Evolutionary conservation across 768 basidiomycete genomes (phyloP).

Genomic region (Russula virescens): DNA sequence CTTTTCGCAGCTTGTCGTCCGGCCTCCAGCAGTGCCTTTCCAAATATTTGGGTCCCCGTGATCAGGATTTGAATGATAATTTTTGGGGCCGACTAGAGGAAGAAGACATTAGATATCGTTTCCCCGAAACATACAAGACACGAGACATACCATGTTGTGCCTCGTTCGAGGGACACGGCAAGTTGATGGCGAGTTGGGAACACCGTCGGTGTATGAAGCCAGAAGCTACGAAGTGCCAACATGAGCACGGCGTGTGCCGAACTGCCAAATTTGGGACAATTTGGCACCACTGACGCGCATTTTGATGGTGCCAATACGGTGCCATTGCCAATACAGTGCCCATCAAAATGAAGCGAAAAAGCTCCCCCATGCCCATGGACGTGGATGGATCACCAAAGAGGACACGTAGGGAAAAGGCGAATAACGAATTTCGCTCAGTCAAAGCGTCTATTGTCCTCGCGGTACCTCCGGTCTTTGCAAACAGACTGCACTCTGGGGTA

Average conservation of each 20-base stretch:
- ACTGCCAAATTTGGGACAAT: no score
- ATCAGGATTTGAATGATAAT: conserved; percentile 74
- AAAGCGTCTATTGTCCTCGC: conserved; percentile 64
- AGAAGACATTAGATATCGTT: background rate
- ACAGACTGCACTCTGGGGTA: conserved; percentile 64
- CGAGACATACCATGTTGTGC: conserved; percentile 11
- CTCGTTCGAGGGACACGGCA: background rate
- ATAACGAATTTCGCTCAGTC: conserved; percentile 54
- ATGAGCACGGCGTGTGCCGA: background rate
- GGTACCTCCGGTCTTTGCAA: conserved; percentile 76
- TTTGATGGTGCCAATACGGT: background rate
- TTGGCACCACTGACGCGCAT: no score
- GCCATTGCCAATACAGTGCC: no score
- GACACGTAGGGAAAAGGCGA: conserved; percentile 29
- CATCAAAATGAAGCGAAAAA: conserved; percentile 15
- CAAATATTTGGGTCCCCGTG: conserved; percentile 74
- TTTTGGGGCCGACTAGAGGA: conserved; percentile 66
- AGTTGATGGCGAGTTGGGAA: background rate
- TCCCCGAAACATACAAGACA: background rate
- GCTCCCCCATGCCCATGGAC: conserved; percentile 26
- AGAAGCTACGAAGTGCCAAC: conserved; percentile 1
- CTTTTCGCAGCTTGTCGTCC: conserved; percentile 91
- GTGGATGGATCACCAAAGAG: conserved; percentile 24
- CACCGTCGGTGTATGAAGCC: background rate
- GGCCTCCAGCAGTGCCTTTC: conserved; percentile 87